Evolutionary conservation across 495 filamentous ascomycete species (phyloP).

Genomic region (Platismatia glauca): DNA sequence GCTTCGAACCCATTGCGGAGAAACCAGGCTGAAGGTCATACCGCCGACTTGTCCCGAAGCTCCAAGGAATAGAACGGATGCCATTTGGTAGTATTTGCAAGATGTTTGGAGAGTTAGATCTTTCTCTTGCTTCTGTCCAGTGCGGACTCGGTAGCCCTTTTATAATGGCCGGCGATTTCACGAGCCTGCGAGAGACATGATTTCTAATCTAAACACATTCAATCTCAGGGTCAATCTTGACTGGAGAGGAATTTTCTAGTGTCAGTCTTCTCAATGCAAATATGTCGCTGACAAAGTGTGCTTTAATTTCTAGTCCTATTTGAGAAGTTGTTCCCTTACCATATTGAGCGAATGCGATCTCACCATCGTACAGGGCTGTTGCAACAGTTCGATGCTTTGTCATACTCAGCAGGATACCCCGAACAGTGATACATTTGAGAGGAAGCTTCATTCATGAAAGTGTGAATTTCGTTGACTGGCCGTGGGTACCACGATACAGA

Average conservation of each 20-base stretch:
- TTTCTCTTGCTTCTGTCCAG: neutral
- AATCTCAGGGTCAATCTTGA: neutral
- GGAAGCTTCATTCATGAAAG: too few relatives aligned
- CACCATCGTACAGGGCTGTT: too few relatives aligned
- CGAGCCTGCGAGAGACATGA: neutral
- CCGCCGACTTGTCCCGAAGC: constrained; percentile 12
- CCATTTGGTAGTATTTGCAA: neutral
- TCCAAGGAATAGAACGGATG: constrained; percentile 7
- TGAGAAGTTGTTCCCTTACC: neutral
- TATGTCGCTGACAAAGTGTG: neutral
- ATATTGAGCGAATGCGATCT: neutral
- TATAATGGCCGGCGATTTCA: neutral
- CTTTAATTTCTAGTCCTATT: neutral
- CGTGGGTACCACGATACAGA: too few relatives aligned
- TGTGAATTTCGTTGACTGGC: too few relatives aligned
- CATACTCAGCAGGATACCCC: too few relatives aligned
- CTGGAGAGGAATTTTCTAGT: too few relatives aligned
- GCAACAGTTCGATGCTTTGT: too few relatives aligned
- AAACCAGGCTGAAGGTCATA: neutral
- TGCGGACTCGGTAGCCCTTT: neutral
- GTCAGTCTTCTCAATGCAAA: too few relatives aligned
- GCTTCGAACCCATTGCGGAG: neutral
- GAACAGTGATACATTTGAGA: too few relatives aligned
- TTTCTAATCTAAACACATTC: neutral
- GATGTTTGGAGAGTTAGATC: neutral